Percentiles rank a stretch among this genome's conserved stretches.
Conservation (phyloP, 2,329 filamentous ascomycete genomes). For the Juglanconis sp. region DNA sequence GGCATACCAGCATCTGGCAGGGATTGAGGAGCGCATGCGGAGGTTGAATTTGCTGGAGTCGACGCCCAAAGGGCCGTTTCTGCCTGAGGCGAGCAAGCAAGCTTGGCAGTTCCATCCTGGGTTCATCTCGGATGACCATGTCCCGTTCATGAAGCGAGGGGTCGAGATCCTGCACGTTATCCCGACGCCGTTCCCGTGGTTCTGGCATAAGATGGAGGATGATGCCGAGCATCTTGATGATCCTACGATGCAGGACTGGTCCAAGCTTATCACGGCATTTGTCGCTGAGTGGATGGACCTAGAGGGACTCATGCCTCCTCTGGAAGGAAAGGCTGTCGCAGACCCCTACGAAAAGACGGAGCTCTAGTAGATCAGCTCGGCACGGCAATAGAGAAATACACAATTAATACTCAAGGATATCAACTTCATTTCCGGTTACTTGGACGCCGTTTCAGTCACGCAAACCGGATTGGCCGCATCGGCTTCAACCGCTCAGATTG, state of each 20-base stretch:
- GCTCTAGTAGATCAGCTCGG: background rate
- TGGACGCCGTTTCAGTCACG: too few relatives aligned
- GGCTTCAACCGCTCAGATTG: too few relatives aligned
- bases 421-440: too few relatives aligned
- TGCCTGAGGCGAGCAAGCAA: conserved; percentile 36
- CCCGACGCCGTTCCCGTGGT: conserved; percentile 63
- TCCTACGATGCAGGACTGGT: conserved; percentile 73
- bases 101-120: conserved; percentile 29
- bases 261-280: conserved; percentile 69
- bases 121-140: conserved; percentile 67
- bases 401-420: too few relatives aligned
- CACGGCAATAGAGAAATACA: background rate
- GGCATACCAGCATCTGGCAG: conserved; percentile 78
- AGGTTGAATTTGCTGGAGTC: conserved; percentile 64
- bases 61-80: conserved; percentile 21
- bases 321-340: background rate
- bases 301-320: conserved; percentile 9
- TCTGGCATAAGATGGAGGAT: conserved; percentile 72
- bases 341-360: conserved; percentile 13
- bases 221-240: conserved; percentile 71
- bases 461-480: too few relatives aligned
- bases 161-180: conserved; percentile 77
- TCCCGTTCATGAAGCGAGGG: conserved; percentile 72
- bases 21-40: conserved; percentile 71
- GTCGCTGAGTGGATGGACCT: conserved; percentile 73